Base-by-base conservation (phyloP, 2,329 filamentous ascomycete species). In the Conoideocrella luteorostrata region DNA sequence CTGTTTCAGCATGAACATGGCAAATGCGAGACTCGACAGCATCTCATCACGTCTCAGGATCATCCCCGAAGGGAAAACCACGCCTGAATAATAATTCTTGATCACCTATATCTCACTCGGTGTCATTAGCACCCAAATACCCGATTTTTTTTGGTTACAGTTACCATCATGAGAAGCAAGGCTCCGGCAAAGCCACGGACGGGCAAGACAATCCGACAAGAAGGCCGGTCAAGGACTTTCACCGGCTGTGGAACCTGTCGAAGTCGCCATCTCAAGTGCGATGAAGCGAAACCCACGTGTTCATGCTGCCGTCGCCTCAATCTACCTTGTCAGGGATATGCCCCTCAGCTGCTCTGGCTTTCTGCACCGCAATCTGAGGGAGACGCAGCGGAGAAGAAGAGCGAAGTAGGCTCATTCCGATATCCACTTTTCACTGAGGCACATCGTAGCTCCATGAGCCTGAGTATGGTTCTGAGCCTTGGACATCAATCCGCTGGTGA, bases 251-350 rank as follows among this genome's bases (percentile, higher is more conserved):
- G 57, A 12, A 63, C 59, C 11, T 63, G 61, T 47, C 53, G 61
- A 15, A 60, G 51, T 41, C 63, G 69, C 15, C 69, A 70, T 50
- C 55, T 64, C 28, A 72, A 71, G 53, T 72, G 68, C 48, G 69
- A 72, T 43, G 66, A 71, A 47, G 54, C 57, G 5, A 61, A 59
- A 6, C 69, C 68, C 3, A 52, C 52, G 22, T 72, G 69, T 49
- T 52, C 53, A 3, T 61, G 59, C 30, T 72, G 69, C 45, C 47
- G 47, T 20, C 54, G 59, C 12, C 52, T 63, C 13, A 60, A 61
- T 1, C 43, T 69, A 1, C 20, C 39, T 0, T 71, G 68, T 41
- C 61, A 58, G 20, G 67, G 67, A 0, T 71, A 71, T 43, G 60
- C 62, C 24, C 65, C 62, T 7, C 55, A 52, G 6, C 46, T 63